Evolutionary conservation across 2,329 filamentous ascomycete genomes (phyloP), one percentile per base, ranked within the genome.

Genomic region (Microcera coccophila): DNA sequence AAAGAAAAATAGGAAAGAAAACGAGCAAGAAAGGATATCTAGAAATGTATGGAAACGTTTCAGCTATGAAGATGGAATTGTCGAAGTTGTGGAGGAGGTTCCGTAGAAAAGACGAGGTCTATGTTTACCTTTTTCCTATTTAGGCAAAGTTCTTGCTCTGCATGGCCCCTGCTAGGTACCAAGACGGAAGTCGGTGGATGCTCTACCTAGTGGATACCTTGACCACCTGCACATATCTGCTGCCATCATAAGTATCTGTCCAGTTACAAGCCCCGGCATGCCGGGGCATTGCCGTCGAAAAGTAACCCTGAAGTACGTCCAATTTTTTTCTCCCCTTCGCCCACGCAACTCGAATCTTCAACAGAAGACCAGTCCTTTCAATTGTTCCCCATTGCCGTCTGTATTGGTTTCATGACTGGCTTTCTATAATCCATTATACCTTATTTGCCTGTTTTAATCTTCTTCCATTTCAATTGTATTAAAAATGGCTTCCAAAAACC

Each of bases 401-500:
- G 55, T 52, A 52, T 53, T 50, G 52, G 41, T 50, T 48, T 49
- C 49, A 59, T 64, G 57, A 51, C 54, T 57, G 53, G 53, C 39
- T 42, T 51, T 43, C 44, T 9, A n/a, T 28, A 15, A 29, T 34
- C 38, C n/a, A n/a, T 47, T 52, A 44, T 47, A 45, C 48, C 44
- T 40, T 50, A 48, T 33, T 47, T 35, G 36, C 28, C 34, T 41
- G 12, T 45, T 37, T 38, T 21, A 41, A 40, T 42, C 38, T 40
- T 34, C 20, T 39, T 31, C 32, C 26, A 34, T 20, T 41, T 37
- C 35, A 21, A 34, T 46, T 35, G 33, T n/a, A 45, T 45, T 46
- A 50, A 63, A 48, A 40, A 65, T 65, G 63, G 60, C 63, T 50
- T 62, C 59, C 49, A 56, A 63, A 49, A 52, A 50, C 46, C 53